These are phyloP conservation scores for Decorospora gaudefroyi DNA, from an alignment of 2,329 filamentous ascomycete genomes.

Conservation along the genomic window DNA sequence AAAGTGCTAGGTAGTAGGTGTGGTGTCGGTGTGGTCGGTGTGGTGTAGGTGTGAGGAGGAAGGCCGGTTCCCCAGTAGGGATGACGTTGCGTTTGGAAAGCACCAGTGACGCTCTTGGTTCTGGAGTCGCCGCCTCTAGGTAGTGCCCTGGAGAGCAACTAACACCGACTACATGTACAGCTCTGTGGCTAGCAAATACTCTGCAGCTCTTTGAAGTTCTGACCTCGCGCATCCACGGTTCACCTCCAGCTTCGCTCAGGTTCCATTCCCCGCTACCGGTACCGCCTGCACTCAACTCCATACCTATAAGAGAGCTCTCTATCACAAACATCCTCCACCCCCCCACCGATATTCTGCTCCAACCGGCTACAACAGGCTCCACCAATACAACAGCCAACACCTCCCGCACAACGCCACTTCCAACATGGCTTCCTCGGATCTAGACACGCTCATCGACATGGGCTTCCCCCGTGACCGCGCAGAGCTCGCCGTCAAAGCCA, in stretches of 20 bases:
- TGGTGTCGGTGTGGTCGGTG: no score
- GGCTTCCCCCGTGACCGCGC: conserved; percentile 83
- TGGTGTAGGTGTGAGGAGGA: conserved; percentile 9
- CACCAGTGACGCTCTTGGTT: conserved; percentile 22
- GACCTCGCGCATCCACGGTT: conserved; percentile 20
- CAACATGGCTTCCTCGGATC: conserved; percentile 56
- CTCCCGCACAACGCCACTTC: conserved; percentile 11
- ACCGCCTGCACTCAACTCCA: conserved; percentile 9
- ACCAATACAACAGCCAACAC: neutral
- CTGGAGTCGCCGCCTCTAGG: conserved; percentile 11
- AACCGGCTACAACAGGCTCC: neutral
- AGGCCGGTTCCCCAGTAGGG: conserved; percentile 14
- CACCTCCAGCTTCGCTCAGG: conserved; percentile 22
- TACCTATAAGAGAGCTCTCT: conserved; percentile 5
- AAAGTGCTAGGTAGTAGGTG: conserved; percentile 16
- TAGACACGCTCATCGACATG: conserved; percentile 67
- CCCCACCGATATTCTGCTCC: neutral
- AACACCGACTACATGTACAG: neutral
- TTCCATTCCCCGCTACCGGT: conserved; percentile 20
- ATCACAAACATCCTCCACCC: conserved; percentile 10
- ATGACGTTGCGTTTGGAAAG: conserved; percentile 23
- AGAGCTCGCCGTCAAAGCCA: conserved; percentile 80
- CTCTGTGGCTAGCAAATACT: no score
- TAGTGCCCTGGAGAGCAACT: conserved; percentile 9
- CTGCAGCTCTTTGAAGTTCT: no score